Evolutionary conservation across 1,284 basidiomycete genomes (phyloP).

Genomic region (Malassezia obtusa): DNA sequence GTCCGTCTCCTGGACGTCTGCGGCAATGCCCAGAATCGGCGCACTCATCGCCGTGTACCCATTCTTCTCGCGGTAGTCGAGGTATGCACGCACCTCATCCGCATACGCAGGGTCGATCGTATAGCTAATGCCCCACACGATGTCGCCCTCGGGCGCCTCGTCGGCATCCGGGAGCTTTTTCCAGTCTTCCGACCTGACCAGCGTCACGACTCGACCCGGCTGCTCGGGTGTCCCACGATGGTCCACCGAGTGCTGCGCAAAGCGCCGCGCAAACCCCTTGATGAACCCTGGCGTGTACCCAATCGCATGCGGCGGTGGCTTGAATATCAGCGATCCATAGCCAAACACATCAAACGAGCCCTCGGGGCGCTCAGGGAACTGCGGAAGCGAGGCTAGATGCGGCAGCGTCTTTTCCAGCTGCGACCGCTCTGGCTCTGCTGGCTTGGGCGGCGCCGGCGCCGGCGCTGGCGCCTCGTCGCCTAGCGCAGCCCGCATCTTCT

Average conservation of each 20-base stretch:
- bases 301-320: constrained; percentile 45
- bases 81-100: constrained; percentile 65
- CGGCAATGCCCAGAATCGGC: constrained; percentile 19
- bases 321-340: constrained; percentile 45
- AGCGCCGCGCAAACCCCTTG: constrained; percentile 73
- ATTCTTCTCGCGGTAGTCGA: constrained; percentile 76
- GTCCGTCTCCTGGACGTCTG: neutral
- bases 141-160: constrained; percentile 53
- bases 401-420: constrained; percentile 8
- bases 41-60: constrained; percentile 28
- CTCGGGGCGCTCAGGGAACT: constrained; percentile 17
- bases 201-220: constrained; percentile 69
- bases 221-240: constrained; percentile 52
- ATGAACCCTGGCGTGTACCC: constrained; percentile 59
- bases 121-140: constrained; percentile 76
- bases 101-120: constrained; percentile 68
- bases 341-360: constrained; percentile 43
- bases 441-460: neutral
- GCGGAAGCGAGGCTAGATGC: constrained; percentile 8
- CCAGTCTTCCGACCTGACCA: constrained; percentile 77
- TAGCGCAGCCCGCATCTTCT: constrained; percentile 14
- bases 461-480: neutral
- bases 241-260: constrained; percentile 76
- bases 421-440: neutral
- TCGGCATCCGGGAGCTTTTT: constrained; percentile 21